These are phyloP conservation scores for Euphorbia lathyris DNA, from an alignment of 345 rosid species.

Conservation along the genomic window DNA sequence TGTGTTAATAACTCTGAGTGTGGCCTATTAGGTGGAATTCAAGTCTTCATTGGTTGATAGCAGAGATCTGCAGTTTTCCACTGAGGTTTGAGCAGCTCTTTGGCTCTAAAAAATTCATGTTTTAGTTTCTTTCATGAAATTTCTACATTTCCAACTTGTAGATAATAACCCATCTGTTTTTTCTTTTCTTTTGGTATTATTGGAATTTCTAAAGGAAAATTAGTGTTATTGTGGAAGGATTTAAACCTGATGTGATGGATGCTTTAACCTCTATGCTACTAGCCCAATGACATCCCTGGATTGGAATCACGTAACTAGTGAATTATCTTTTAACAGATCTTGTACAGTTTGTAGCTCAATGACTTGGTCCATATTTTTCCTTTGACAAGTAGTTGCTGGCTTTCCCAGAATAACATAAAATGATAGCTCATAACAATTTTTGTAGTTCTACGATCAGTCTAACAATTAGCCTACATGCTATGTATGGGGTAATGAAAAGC, in stretches of 20 bases:
- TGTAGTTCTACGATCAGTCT: background rate
- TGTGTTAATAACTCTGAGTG: conserved; percentile 8
- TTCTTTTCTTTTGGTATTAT: background rate
- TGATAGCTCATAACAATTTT: background rate
- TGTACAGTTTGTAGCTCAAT: background rate
- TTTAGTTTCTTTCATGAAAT: background rate
- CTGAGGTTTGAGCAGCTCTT: conserved; percentile 58
- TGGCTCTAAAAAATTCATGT: conserved; percentile 13
- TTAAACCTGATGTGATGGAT: background rate
- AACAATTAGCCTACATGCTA: too few species aligned
- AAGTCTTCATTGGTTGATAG: conserved; percentile 58
- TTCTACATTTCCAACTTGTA: background rate
- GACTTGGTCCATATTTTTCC: background rate
- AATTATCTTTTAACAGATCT: background rate
- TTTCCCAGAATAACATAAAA: background rate
- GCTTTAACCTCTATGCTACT: background rate
- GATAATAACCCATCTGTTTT: too few species aligned
- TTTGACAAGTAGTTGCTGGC: background rate
- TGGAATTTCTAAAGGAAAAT: background rate
- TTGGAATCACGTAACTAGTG: background rate
- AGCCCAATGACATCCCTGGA: background rate
- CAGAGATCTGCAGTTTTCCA: conserved; percentile 66
- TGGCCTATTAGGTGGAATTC: conserved; percentile 74
- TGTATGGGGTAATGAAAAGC: background rate
- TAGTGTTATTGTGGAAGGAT: background rate